A percentile compares a stretch with the other conserved stretches of the same genome.
phyloP scores from a whole-genome alignment of 2,329 filamentous ascomycete genomes.

The Paecilomyces sp. region DNA sequence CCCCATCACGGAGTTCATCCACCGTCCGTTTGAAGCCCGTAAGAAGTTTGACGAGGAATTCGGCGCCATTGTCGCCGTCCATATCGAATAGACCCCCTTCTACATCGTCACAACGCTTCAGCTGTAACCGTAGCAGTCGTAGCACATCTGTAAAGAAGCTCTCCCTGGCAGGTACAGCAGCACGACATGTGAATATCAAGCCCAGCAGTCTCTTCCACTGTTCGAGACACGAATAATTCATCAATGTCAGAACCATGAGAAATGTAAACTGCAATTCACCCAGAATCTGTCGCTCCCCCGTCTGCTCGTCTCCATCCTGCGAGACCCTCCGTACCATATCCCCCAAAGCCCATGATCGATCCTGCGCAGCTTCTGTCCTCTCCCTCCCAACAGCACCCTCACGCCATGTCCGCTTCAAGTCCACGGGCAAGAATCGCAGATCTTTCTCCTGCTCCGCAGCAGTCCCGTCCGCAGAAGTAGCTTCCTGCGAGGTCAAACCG shows the following conservation, averaged over 20 bases:
- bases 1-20: conserved; percentile 36
- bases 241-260: conserved; percentile 55
- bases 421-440: conserved; percentile 50
- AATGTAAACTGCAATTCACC: conserved; percentile 59
- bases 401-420: conserved; percentile 57
- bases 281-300: conserved; percentile 36
- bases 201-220: conserved; percentile 57
- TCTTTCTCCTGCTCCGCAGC: conserved; percentile 35
- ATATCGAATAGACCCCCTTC: conserved; percentile 58
- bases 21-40: conserved; percentile 46
- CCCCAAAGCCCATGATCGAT: conserved; percentile 55
- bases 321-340: conserved; percentile 40
- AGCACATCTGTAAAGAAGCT: conserved; percentile 48
- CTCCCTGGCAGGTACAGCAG: conserved; percentile 42
- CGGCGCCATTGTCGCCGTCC: conserved; percentile 42
- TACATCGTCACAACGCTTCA: conserved; percentile 51
- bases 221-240: conserved; percentile 60
- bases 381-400: conserved; percentile 55
- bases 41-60: conserved; percentile 47
- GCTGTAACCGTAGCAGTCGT: conserved; percentile 43
- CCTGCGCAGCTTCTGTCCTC: conserved; percentile 55
- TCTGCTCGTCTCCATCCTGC: conserved; percentile 17
- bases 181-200: conserved; percentile 50
- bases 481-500: conserved; percentile 36
- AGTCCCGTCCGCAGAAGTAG: conserved; percentile 10